Evolutionary conservation across 345 rosid genomes (phyloP).

Genomic region (Lenwebbia sp.): DNA sequence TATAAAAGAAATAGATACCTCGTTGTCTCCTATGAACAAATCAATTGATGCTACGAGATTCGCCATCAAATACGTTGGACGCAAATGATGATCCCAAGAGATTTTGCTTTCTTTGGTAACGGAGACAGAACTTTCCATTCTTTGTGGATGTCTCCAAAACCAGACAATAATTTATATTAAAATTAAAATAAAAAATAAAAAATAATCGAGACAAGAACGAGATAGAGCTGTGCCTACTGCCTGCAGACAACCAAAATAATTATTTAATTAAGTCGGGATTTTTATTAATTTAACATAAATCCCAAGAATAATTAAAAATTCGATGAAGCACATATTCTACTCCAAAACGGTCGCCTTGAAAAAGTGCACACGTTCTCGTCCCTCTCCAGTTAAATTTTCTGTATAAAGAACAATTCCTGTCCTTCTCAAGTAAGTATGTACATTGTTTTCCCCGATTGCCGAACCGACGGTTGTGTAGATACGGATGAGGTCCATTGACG

Average conservation of each 20-base stretch:
- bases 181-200: not conserved
- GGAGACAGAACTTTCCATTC: not conserved
- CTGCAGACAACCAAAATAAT: not conserved
- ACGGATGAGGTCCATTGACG: not conserved
- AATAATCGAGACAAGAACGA: not conserved
- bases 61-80: not conserved
- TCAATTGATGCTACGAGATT: not conserved
- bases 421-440: not conserved
- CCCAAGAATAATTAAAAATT: not conserved
- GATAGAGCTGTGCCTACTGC: not conserved
- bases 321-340: not conserved
- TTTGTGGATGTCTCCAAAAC: not conserved
- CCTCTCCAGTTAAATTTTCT: not conserved
- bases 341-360: not conserved
- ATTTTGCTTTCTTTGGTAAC: not conserved
- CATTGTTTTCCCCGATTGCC: not conserved
- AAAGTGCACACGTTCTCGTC: not conserved
- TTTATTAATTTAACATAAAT: not conserved
- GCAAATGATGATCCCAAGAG: not conserved
- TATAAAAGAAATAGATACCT: not conserved
- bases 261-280: not conserved
- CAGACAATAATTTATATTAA: not conserved
- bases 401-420: not conserved
- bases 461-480: not conserved
- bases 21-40: not conserved